Evolutionary conservation across 441 rosid species (phyloP).

Genomic region (Euphorbia schlechtendalii): DNA sequence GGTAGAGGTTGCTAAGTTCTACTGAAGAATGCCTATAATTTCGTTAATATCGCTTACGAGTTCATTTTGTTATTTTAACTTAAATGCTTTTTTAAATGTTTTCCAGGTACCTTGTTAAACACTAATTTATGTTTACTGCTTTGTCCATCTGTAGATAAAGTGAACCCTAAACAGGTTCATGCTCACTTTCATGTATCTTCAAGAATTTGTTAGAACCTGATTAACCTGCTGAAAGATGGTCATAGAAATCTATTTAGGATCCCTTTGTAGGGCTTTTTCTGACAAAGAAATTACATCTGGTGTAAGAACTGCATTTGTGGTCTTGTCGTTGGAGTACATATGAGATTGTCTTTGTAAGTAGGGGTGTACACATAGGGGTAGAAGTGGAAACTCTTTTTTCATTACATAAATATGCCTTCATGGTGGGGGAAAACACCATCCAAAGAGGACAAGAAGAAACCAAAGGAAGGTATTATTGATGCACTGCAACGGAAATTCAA

Average conservation of each 20-base stretch:
- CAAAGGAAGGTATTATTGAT: constrained; percentile 47
- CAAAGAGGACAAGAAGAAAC: constrained; percentile 58
- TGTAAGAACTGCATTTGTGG: constrained; percentile 7
- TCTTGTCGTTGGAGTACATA: constrained; percentile 21
- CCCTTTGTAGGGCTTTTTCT: neutral
- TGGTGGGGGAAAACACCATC: constrained; percentile 57
- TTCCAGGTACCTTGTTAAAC: neutral
- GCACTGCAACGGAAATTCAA: constrained; percentile 46
- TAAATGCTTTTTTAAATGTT: too few species aligned
- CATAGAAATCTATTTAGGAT: constrained; percentile 8
- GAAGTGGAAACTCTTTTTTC: constrained; percentile 16
- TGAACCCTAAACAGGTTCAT: constrained; percentile 15
- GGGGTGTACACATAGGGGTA: constrained; percentile 12
- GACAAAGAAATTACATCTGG: neutral
- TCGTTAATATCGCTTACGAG: too few species aligned
- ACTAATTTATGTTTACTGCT: neutral
- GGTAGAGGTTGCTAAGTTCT: neutral
- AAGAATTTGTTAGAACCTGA: neutral
- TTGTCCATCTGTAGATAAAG: neutral
- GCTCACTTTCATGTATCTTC: neutral
- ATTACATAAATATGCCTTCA: constrained; percentile 41
- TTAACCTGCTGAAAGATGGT: constrained; percentile 7
- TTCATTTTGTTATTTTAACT: too few species aligned
- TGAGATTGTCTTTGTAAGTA: constrained; percentile 20
- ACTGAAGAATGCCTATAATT: neutral